Evolutionary conservation across 1,139 yeast genomes (phyloP), one percentile per base, ranked within the genome.

Genomic region (Blastobotrys arbuscula): DNA sequence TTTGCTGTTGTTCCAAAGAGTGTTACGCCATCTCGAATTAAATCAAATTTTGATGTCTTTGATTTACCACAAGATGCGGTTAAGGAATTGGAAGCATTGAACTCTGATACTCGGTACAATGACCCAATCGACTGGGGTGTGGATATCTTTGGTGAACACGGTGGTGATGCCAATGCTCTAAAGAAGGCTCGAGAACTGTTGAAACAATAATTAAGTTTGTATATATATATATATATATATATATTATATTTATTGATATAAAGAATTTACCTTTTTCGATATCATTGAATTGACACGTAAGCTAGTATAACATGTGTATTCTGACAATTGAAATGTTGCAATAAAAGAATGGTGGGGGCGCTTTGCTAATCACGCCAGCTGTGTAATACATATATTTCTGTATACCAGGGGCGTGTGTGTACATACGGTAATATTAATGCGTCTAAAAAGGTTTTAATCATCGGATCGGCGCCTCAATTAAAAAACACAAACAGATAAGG

Each of bases 1-100:
- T 80, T 79, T 59, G 74, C 84, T 44, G 88, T 87, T 18, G 72
- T 87, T 55, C 94, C 85, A 15, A 86, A 85, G 65, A 76, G 90
- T 1, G 76, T 73, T 42, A 78, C 78, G 9, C 63, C 71, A 6
- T 67, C 67, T 19, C 72, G 94, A 64, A 55, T 82, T 59, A 55
- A 72, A 54, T 60, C 74, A 59, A 70, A 72, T 60, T 58, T 78
- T 35, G 67, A 71, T 7, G 72, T 68, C 44, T 79, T 82, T 59
- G 77, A 74, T 48, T 66, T 84, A 44, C 66, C 74, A 9, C 50
- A 54, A 8, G 67, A 65, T 24, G 74, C 71, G 49, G 51, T 64
- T 39, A 53, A 60, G 36, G 79, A 80, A 70, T 82, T 81, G 60
- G 82, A 71, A 58, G 84, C 83, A 23, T 87, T 88, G 47, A 68